Conservation (phyloP, 1,284 basidiomycete species). For the Microbotryum silenes-acaulis region DNA sequence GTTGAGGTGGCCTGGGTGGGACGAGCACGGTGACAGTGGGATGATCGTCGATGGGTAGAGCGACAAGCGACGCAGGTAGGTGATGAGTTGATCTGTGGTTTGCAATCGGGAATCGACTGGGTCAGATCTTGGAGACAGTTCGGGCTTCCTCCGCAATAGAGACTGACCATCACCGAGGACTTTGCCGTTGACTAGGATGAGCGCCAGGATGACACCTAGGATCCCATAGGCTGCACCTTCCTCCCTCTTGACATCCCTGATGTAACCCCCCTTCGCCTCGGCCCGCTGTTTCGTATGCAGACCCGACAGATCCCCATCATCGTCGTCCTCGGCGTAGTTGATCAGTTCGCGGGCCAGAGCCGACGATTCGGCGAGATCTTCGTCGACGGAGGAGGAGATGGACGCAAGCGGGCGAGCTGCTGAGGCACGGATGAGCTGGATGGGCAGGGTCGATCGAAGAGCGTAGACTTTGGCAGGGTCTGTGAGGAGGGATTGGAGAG, state of each 20-base stretch:
- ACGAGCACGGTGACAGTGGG: constrained; percentile 10
- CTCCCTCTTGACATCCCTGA: constrained; percentile 27
- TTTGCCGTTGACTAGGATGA: constrained; percentile 40
- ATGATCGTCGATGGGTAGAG: constrained; percentile 11
- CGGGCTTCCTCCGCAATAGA: too few species aligned
- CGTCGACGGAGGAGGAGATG: background rate
- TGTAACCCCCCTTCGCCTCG: constrained; percentile 1
- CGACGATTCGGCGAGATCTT: constrained; percentile 7
- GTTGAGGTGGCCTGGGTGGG: constrained; percentile 14
- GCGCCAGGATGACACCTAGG: constrained; percentile 36
- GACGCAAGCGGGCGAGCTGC: background rate
- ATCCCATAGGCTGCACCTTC: constrained; percentile 33
- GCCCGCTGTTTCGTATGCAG: background rate
- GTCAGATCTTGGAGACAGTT: background rate
- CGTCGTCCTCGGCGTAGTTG: background rate
- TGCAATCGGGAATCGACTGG: background rate
- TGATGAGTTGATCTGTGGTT: constrained; percentile 26
- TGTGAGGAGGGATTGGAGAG: background rate
- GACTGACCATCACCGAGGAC: constrained; percentile 37
- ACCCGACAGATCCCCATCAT: constrained; percentile 2
- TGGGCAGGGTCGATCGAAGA: constrained; percentile 24
- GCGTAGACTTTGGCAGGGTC: constrained; percentile 18
- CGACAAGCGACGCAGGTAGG: constrained; percentile 19
- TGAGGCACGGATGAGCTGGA: constrained; percentile 9
- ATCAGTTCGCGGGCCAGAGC: background rate